Conservation (phyloP, 805 yeast genomes). For the Yarrowia alimentaria region DNA sequence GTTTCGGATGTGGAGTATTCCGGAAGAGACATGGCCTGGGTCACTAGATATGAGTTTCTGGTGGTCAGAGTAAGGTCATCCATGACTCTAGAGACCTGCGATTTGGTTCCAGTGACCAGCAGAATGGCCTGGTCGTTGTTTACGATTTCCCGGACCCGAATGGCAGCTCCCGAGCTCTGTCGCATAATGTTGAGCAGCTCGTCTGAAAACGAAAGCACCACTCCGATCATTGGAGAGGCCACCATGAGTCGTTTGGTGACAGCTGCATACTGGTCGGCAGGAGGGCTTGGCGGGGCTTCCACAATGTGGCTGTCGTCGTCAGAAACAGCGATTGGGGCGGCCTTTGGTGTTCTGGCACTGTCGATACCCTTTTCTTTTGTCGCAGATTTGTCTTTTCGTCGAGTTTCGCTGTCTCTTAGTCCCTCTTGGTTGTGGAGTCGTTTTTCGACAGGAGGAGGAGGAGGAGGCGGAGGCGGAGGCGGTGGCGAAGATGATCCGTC, state of each 20-base stretch:
- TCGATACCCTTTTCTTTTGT: too few species aligned
- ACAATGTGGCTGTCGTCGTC: too few species aligned
- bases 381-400: too few species aligned
- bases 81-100: constrained; percentile 1
- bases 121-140: background rate
- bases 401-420: too few species aligned
- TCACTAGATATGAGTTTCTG: background rate
- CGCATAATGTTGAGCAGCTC: constrained; percentile 6
- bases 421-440: too few species aligned
- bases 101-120: background rate
- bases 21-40: background rate
- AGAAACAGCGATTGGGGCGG: too few species aligned
- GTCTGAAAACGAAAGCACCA: background rate
- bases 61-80: constrained; percentile 4
- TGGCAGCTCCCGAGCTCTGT: constrained; percentile 10
- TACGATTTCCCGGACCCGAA: constrained; percentile 3
- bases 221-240: background rate
- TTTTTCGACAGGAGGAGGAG: background rate
- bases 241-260: constrained; percentile 2
- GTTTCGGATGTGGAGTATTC: too few species aligned
- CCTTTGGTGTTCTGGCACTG: too few species aligned
- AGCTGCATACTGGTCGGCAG: too few species aligned
- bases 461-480: constrained; percentile 9
- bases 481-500: too few species aligned
- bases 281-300: too few species aligned